These are phyloP conservation scores for Malus hybrid DNA, from an alignment of 331 rosid species.

Conservation along the genomic window DNA sequence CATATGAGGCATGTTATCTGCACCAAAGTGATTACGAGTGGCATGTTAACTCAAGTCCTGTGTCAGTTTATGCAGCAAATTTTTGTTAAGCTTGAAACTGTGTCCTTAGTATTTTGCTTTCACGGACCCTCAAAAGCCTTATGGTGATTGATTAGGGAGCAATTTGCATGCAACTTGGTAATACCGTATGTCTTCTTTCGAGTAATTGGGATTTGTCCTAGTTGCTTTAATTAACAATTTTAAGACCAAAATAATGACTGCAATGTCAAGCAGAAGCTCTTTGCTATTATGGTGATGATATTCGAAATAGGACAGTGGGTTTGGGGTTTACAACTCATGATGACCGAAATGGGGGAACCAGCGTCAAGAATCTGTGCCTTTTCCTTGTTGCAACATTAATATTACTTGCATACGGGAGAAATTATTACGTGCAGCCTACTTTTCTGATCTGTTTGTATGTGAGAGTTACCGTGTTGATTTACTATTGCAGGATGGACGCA, in stretches of 20 bases:
- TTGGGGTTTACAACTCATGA: not conserved
- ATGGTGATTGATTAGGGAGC: not conserved
- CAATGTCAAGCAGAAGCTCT: not conserved
- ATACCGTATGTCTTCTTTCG: not conserved
- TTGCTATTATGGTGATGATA: not conserved
- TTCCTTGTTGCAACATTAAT: not conserved
- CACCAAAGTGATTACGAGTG: not conserved
- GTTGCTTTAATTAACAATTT: not conserved
- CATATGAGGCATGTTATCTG: not conserved
- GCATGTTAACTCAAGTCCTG: not conserved
- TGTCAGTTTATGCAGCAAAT: not conserved
- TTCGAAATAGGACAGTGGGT: not conserved
- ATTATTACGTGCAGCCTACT: not conserved
- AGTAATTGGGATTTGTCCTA: not conserved
- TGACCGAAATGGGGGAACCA: not conserved
- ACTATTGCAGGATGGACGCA: constrained; percentile 67
- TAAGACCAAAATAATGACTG: not conserved
- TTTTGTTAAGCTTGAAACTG: not conserved
- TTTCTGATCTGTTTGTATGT: not conserved
- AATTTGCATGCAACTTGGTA: not conserved
- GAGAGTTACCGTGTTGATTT: not conserved
- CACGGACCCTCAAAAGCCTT: not conserved
- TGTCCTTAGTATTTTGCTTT: not conserved
- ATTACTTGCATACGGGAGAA: not conserved
- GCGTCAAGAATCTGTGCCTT: not conserved